Conservation (phyloP, 768 basidiomycete genomes). For the Mycena chlorophos region DNA sequence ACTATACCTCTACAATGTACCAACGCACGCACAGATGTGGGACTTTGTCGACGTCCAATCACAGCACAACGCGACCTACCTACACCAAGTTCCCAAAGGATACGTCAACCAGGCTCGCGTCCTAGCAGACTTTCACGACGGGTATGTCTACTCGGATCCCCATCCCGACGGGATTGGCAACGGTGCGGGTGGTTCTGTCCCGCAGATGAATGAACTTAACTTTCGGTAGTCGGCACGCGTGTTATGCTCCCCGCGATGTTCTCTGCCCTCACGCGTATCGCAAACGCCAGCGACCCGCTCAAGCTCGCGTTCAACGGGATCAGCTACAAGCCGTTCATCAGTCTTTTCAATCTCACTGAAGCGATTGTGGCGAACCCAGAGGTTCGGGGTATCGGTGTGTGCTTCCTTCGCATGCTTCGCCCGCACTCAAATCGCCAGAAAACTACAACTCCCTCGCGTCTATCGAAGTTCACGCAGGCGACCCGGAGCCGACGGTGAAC, state of each 20-base stretch:
- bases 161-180: constrained; percentile 47
- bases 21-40: constrained; percentile 36
- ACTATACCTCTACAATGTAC: neutral
- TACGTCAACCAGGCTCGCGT: constrained; percentile 45
- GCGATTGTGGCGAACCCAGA: constrained; percentile 39
- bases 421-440: constrained; percentile 17
- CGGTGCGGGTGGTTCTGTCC: constrained; percentile 30
- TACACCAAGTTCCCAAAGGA: constrained; percentile 33
- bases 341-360: constrained; percentile 58
- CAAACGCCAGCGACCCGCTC: constrained; percentile 40
- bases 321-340: constrained; percentile 59
- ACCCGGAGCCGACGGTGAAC: constrained; percentile 39
- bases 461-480: constrained; percentile 41
- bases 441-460: constrained; percentile 46
- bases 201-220: neutral
- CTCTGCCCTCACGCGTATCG: constrained; percentile 42
- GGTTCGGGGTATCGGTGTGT: constrained; percentile 41
- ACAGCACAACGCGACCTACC: constrained; percentile 52
- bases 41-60: constrained; percentile 56
- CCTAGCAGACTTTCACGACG: constrained; percentile 58
- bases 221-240: constrained; percentile 46
- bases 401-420: neutral
- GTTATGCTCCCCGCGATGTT: constrained; percentile 50
- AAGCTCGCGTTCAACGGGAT: constrained; percentile 48
- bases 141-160: constrained; percentile 45